Conservation (phyloP, 495 filamentous ascomycete species). For the Symbiotaphrina buchneri region DNA sequence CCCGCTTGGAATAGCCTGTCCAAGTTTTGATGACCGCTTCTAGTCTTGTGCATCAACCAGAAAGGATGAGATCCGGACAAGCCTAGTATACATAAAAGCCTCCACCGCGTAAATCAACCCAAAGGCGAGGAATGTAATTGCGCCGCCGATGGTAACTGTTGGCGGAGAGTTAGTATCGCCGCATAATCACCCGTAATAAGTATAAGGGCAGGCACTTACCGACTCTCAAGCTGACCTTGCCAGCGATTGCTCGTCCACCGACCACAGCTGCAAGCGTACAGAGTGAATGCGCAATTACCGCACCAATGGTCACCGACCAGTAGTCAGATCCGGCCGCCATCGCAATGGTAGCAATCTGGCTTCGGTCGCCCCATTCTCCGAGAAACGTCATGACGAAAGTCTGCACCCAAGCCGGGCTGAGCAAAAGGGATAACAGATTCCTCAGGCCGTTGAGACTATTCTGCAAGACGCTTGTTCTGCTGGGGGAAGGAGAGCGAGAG, state of each 20-base stretch:
- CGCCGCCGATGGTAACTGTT: constrained; percentile 82
- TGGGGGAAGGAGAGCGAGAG: constrained; percentile 23
- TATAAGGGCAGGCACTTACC: constrained; percentile 37
- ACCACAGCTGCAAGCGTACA: constrained; percentile 90
- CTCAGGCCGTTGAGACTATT: constrained; percentile 37
- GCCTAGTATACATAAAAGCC: constrained; percentile 27
- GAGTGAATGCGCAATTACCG: constrained; percentile 63
- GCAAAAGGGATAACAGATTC: constrained; percentile 69
- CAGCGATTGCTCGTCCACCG: constrained; percentile 79
- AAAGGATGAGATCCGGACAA: not conserved
- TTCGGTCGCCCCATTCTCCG: constrained; percentile 94
- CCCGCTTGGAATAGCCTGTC: too few species aligned
- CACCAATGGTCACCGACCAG: constrained; percentile 93
- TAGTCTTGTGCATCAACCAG: too few species aligned
- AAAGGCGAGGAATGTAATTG: constrained; percentile 76
- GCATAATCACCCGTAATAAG: not conserved
- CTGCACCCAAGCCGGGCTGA: constrained; percentile 95
- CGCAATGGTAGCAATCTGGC: constrained; percentile 94
- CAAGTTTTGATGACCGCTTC: too few species aligned
- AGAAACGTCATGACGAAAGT: constrained; percentile 98
- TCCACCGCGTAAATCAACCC: constrained; percentile 80
- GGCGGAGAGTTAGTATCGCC: not conserved
- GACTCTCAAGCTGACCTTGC: constrained; percentile 83
- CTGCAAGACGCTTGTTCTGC: constrained; percentile 11
- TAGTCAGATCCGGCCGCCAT: constrained; percentile 98